Evolutionary conservation across 2,329 filamentous ascomycete genomes (phyloP).

Genomic region (Fusarium mangiferae): DNA sequence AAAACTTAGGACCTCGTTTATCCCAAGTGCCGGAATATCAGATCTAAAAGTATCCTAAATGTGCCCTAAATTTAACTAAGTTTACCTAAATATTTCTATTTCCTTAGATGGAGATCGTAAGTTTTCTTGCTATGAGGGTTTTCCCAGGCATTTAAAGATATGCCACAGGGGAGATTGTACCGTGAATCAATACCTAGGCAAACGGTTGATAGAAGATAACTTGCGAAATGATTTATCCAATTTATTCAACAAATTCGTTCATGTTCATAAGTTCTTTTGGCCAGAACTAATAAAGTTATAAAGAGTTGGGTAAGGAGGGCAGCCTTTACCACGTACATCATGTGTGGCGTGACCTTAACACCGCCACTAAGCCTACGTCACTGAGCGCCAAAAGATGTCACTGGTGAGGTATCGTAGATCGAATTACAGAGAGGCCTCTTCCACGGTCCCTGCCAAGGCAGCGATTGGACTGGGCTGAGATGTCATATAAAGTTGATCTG

Average conservation of each 20-base stretch:
- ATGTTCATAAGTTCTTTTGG: background rate
- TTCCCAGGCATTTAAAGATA: too few relatives aligned
- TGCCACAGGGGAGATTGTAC: too few relatives aligned
- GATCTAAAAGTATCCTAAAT: background rate
- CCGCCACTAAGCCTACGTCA: constrained; percentile 42
- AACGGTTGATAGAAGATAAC: background rate
- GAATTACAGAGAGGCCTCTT: constrained; percentile 25
- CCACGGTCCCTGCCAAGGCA: constrained; percentile 40
- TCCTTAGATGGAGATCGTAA: background rate
- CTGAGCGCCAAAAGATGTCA: constrained; percentile 19
- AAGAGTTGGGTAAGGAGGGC: background rate
- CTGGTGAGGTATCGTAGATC: constrained; percentile 9
- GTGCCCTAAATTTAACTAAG: background rate
- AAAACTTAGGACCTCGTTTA: background rate
- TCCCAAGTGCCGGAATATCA: background rate
- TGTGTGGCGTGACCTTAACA: constrained; percentile 19
- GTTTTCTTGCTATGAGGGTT: background rate
- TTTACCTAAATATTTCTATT: too few relatives aligned
- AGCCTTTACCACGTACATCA: background rate
- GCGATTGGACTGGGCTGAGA: constrained; percentile 20
- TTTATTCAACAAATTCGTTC: background rate
- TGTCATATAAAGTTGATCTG: constrained; percentile 37
- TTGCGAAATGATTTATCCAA: background rate
- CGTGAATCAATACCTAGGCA: background rate
- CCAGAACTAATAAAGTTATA: background rate